Conservation (phyloP, 2,329 filamentous ascomycete genomes). For the Aspergillus ruber region DNA sequence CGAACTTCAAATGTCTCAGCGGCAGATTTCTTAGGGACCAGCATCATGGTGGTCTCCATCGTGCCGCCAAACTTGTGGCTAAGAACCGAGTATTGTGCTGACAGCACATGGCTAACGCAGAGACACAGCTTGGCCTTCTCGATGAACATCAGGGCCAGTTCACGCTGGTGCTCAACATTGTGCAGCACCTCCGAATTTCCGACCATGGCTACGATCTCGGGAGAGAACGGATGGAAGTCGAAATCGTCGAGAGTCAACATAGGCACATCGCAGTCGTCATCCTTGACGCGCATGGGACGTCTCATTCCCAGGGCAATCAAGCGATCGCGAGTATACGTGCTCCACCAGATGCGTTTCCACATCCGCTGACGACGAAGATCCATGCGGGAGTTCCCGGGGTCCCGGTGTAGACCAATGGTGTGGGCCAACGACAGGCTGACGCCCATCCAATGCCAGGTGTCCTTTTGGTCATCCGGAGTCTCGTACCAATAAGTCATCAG, state of each 20-base stretch:
- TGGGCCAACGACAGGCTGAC: conserved; percentile 88
- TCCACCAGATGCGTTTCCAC: conserved; percentile 98
- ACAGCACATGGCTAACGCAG: conserved; percentile 81
- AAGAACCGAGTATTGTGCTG: conserved; percentile 85
- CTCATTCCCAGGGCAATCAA: conserved; percentile 91
- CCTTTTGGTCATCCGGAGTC: conserved; percentile 92
- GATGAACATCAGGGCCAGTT: conserved; percentile 82
- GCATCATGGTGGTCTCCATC: conserved; percentile 76
- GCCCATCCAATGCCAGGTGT: conserved; percentile 99
- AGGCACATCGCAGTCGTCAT: conserved; percentile 87
- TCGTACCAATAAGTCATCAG: conserved; percentile 98
- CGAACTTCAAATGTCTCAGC: conserved; percentile 76
- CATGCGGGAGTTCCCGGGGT: conserved; percentile 73
- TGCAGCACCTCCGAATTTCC: conserved; percentile 64
- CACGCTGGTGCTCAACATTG: conserved; percentile 65
- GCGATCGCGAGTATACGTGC: conserved; percentile 89
- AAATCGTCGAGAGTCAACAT: conserved; percentile 84
- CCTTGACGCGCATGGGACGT: conserved; percentile 83
- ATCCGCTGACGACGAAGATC: conserved; percentile 66
- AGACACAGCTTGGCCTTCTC: conserved; percentile 85
- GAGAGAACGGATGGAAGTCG: conserved; percentile 63
- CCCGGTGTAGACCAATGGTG: conserved; percentile 86
- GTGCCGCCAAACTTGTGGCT: conserved; percentile 69
- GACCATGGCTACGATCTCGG: conserved; percentile 62
- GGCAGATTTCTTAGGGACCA: conserved; percentile 80